phyloP scores from a whole-genome alignment of 2,329 filamentous ascomycete genomes.

The Zalaria sp. region DNA sequence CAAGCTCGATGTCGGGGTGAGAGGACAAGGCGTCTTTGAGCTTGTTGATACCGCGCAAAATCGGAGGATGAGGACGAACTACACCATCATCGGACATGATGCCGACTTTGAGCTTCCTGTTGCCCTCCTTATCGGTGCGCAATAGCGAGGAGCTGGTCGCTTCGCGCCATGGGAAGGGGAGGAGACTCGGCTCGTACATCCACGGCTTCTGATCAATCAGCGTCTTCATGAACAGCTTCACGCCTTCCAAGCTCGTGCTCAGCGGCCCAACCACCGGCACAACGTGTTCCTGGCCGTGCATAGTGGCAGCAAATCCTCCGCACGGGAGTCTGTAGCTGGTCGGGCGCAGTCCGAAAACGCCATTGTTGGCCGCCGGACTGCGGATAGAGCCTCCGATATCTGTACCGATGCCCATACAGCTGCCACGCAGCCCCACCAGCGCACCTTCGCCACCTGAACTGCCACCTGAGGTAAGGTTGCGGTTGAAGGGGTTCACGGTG shows the following conservation, averaged over 20 bases:
- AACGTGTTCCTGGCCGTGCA: conserved; percentile 32
- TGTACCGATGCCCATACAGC: conserved; percentile 38
- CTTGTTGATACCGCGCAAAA: conserved; percentile 40
- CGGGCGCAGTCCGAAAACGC: conserved; percentile 30
- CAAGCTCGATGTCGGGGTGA: conserved; percentile 35
- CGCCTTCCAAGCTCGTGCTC: conserved; percentile 36
- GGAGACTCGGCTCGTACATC: conserved; percentile 41
- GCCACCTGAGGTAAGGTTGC: conserved; percentile 35
- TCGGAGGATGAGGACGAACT: conserved; percentile 51
- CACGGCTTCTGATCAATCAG: conserved; percentile 41
- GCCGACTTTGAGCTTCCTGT: conserved; percentile 37
- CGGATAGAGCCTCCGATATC: conserved; percentile 39
- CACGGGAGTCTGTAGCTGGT: conserved; percentile 29
- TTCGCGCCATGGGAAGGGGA: conserved; percentile 43
- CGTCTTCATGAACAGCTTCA: conserved; percentile 39
- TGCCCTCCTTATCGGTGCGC: conserved; percentile 8
- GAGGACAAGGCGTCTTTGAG: conserved; percentile 29
- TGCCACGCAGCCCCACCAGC: conserved; percentile 36
- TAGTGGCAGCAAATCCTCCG: conserved; percentile 26
- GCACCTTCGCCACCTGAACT: conserved; percentile 45
- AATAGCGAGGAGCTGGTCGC: conserved; percentile 6
- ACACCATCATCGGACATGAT: conserved; percentile 53
- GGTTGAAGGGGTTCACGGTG: conserved; percentile 42
- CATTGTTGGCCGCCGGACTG: conserved; percentile 33
- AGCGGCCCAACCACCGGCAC: conserved; percentile 39